phyloP scores from a whole-genome alignment of 148 eudicot species.

The Vaccinium corymbosum region DNA sequence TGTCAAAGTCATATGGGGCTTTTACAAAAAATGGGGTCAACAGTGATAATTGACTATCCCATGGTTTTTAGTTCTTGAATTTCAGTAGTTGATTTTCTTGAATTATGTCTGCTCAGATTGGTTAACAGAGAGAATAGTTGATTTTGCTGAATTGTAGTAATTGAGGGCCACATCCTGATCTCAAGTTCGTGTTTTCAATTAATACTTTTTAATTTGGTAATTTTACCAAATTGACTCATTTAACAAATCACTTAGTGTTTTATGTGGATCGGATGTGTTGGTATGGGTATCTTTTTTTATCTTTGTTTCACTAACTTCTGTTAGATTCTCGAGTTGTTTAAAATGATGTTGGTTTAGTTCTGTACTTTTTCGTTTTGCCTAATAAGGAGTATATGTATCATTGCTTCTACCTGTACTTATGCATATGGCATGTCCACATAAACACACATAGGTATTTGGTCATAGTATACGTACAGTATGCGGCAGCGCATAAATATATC shows the following conservation, averaged over 20 bases:
- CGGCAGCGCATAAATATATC: not conserved
- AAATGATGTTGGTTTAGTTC: not conserved
- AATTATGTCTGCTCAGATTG: not conserved
- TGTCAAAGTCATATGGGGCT: not conserved
- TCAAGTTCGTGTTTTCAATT: not conserved
- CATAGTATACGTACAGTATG: not conserved
- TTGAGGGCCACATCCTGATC: not conserved
- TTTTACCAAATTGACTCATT: not conserved
- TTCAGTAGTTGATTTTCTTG: not conserved
- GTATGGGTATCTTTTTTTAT: not conserved
- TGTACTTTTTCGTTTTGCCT: not conserved
- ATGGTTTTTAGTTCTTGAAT: not conserved
- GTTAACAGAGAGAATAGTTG: not conserved
- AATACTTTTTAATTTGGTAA: not conserved
- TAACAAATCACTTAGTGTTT: not conserved
- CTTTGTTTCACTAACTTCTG: too few relatives aligned
- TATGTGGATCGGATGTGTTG: not conserved
- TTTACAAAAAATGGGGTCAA: not conserved
- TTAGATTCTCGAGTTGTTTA: not conserved
- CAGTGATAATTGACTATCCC: not conserved
- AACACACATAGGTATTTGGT: too few relatives aligned
- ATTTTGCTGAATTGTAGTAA: not conserved
- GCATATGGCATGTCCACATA: not conserved
- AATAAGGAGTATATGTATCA: not conserved
- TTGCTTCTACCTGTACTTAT: not conserved